Evolutionary conservation across 139 green algal genomes (phyloP).

Genomic region (Coelastrella sp.): DNA sequence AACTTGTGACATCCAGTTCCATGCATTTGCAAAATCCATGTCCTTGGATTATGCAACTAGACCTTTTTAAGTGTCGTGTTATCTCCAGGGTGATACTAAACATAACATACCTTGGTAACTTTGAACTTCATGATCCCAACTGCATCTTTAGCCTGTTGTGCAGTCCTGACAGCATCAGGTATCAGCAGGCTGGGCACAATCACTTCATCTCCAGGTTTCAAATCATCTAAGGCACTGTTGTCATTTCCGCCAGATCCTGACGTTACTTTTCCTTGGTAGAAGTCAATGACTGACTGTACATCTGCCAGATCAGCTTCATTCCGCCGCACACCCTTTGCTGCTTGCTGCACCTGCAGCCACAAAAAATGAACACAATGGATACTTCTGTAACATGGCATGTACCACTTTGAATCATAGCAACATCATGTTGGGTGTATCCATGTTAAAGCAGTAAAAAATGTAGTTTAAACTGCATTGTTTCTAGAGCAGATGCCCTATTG

Average conservation of each 20-base stretch:
- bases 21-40: too few species aligned
- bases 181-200: slow-evolving; percentile 10
- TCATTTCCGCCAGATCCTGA: neutral
- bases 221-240: neutral
- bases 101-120: neutral
- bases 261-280: neutral
- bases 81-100: neutral
- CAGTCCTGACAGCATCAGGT: neutral
- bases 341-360: slow-evolving; percentile 22
- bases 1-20: too few species aligned
- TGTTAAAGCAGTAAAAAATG: too few species aligned
- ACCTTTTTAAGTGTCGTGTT: too few species aligned
- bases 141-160: neutral
- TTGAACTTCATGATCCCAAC: neutral
- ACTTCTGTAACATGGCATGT: neutral
- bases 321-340: neutral
- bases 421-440: too few species aligned
- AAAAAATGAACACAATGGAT: neutral
- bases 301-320: slow-evolving; percentile 32
- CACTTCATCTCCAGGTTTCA: slow-evolving; percentile 45
- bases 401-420: too few species aligned
- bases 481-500: too few species aligned
- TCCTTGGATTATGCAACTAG: too few species aligned
- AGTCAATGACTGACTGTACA: slow-evolving; percentile 14
- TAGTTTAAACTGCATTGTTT: too few species aligned